phyloP scores from a whole-genome alignment of 768 basidiomycete species.

The Galerina marginata region DNA sequence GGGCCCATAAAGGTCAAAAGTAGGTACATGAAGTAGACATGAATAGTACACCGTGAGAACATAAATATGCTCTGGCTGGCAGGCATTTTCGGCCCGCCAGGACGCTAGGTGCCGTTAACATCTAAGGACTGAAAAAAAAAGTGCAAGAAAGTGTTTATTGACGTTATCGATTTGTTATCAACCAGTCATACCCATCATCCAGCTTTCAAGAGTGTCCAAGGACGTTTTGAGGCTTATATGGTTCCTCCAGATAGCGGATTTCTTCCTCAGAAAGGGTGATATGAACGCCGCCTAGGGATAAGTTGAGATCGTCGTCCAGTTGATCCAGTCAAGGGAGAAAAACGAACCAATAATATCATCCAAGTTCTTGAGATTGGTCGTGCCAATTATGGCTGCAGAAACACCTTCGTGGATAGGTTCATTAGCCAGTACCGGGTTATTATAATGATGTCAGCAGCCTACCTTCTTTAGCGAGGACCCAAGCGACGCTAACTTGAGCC shows the following conservation, averaged over 20 bases:
- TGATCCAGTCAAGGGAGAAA: not conserved
- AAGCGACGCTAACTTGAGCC: slow-evolving; percentile 60
- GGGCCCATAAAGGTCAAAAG: no score
- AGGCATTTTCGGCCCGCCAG: no score
- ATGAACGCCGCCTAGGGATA: slow-evolving; percentile 23
- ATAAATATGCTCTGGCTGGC: no score
- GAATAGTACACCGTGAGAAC: no score
- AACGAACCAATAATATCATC: slow-evolving; percentile 52
- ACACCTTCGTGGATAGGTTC: slow-evolving; percentile 34
- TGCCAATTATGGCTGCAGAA: slow-evolving; percentile 62
- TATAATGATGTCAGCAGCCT: not conserved
- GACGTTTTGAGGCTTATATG: slow-evolving; percentile 26
- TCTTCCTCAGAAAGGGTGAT: slow-evolving; percentile 32
- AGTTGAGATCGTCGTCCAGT: not conserved
- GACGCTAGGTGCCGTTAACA: no score
- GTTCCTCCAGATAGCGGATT: slow-evolving; percentile 30
- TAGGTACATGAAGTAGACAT: no score
- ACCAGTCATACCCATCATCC: not conserved
- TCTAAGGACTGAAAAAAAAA: no score
- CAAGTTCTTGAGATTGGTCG: slow-evolving; percentile 53
- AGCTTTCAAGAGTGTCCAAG: slow-evolving; percentile 21
- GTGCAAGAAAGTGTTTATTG: no score
- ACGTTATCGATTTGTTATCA: no score
- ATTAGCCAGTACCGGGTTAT: not conserved
- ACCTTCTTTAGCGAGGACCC: slow-evolving; percentile 51